Conservation (phyloP, 164 flowering plant species). For the Litsea cubeba region DNA sequence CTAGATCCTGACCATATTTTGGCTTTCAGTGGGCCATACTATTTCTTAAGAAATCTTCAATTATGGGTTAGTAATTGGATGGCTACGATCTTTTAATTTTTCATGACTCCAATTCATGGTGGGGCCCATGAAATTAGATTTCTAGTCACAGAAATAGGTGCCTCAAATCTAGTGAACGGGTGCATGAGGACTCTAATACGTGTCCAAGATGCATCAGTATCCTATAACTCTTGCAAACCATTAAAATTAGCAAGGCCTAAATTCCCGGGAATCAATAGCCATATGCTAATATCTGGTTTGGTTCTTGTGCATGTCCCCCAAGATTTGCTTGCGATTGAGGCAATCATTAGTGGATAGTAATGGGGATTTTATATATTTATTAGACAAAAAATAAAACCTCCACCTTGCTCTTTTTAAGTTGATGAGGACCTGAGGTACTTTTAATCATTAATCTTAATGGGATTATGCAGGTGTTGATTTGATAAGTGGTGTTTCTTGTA, state of each 20-base stretch:
- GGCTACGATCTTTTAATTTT: background rate
- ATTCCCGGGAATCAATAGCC: too few relatives aligned
- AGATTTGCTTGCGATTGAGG: too few relatives aligned
- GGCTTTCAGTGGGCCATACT: background rate
- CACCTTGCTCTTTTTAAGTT: too few relatives aligned
- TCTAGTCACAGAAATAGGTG: background rate
- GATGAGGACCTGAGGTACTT: background rate
- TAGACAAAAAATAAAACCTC: too few relatives aligned
- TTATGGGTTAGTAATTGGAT: background rate
- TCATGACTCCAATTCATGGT: background rate
- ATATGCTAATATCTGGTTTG: too few relatives aligned
- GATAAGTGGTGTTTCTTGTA: constrained; percentile 73
- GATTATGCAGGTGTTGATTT: constrained; percentile 67
- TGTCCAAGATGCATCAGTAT: too few relatives aligned
- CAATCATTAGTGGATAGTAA: too few relatives aligned
- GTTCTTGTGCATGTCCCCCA: background rate
- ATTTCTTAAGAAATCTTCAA: background rate
- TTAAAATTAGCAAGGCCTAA: too few relatives aligned
- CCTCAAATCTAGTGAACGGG: background rate
- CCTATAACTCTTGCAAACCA: too few relatives aligned
- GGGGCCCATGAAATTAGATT: background rate
- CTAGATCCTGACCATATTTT: background rate
- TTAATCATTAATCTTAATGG: background rate
- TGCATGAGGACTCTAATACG: background rate
- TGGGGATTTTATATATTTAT: too few relatives aligned